phyloP scores from a whole-genome alignment of 1,284 basidiomycete genomes.

The Cryptococcus sp. region DNA sequence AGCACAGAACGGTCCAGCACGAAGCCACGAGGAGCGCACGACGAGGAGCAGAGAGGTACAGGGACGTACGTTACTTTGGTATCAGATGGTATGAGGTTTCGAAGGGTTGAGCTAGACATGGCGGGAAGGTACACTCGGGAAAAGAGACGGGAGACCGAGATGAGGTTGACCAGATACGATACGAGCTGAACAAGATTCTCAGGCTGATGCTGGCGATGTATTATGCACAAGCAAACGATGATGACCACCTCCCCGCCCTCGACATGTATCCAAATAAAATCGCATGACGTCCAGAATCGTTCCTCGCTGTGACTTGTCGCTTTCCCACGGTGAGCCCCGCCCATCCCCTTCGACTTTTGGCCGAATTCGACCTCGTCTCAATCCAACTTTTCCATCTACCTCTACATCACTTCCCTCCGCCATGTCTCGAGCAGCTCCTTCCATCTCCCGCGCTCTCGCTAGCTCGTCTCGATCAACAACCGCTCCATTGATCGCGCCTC shows the following conservation, averaged over 20 bases:
- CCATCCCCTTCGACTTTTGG: not conserved
- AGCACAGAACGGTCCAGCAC: not conserved
- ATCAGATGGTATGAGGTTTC: constrained; percentile 9
- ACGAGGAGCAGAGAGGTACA: no score
- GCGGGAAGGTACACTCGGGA: not conserved
- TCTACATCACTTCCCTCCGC: not conserved
- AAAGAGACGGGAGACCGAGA: no score
- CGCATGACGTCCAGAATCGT: no score
- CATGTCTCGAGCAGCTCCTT: constrained; percentile 7
- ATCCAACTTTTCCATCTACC: not conserved
- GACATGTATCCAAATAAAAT: no score
- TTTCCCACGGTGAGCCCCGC: constrained; percentile 5
- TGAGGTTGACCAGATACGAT: no score
- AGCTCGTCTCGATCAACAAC: not conserved
- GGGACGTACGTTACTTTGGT: constrained; percentile 22
- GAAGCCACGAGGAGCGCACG: not conserved
- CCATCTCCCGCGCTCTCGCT: not conserved
- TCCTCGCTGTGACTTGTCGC: not conserved
- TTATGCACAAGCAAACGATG: no score
- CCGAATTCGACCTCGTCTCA: not conserved
- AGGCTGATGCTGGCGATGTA: no score
- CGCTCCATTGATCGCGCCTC: not conserved
- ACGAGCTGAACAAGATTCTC: no score
- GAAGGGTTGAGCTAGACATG: constrained; percentile 1
- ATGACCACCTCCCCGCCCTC: no score